Evolutionary conservation across 139 green algal genomes (phyloP).

Genomic region (Pedinophyceae sp.): DNA sequence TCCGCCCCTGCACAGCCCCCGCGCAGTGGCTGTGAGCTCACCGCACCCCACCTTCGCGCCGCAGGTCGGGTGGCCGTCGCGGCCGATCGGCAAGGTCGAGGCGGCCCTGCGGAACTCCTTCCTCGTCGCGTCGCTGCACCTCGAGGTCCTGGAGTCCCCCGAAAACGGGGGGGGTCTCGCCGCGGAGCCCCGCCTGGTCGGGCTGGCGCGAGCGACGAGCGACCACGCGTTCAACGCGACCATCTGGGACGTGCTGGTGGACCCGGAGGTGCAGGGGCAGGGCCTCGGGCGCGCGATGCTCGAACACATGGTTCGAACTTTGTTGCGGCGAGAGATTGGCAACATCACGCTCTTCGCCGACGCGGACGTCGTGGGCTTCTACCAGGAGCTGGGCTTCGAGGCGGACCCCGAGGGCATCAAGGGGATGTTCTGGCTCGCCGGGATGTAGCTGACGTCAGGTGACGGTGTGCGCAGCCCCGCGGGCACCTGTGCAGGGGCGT

Average conservation of each 20-base stretch:
- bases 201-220: slow-evolving; percentile 65
- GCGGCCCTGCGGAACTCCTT: slow-evolving; percentile 76
- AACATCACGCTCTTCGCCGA: slow-evolving; percentile 98
- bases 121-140: slow-evolving; percentile 59
- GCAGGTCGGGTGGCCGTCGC: slow-evolving; percentile 76
- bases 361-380: slow-evolving; percentile 65
- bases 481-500: too few relatives aligned
- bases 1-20: neutral
- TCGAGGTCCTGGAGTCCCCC: slow-evolving; percentile 9
- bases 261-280: slow-evolving; percentile 75
- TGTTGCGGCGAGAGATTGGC: slow-evolving; percentile 73
- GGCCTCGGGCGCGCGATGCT: slow-evolving; percentile 86
- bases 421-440: slow-evolving; percentile 35
- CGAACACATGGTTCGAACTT: slow-evolving; percentile 63
- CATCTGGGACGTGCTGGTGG: slow-evolving; percentile 93
- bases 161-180: neutral
- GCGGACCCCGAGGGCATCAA: slow-evolving; percentile 85
- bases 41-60: neutral
- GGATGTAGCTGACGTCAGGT: slow-evolving; percentile 10
- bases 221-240: slow-evolving; percentile 95
- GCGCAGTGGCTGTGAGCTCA: neutral
- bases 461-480: too few relatives aligned
- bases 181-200: slow-evolving; percentile 40
- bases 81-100: slow-evolving; percentile 65
- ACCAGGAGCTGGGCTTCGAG: slow-evolving; percentile 75